These are phyloP conservation scores for Xylaria scruposa DNA, from an alignment of 495 filamentous ascomycete genomes.

Conservation along the genomic window DNA sequence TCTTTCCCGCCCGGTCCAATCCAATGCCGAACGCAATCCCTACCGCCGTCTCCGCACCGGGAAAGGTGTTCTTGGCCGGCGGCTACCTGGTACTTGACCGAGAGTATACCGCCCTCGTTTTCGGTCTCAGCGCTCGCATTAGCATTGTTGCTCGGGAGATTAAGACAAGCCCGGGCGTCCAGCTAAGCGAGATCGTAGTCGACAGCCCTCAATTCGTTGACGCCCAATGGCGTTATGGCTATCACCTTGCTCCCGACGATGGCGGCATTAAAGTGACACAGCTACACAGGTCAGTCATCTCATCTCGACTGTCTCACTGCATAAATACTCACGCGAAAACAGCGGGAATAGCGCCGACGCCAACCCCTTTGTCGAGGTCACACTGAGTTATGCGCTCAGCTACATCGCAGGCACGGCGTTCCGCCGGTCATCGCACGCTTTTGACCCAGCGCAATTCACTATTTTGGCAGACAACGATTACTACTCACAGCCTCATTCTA, in stretches of 20 bases:
- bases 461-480: constrained; percentile 96
- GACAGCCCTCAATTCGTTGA: constrained; percentile 88
- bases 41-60: constrained; percentile 83
- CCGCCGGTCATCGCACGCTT: constrained; percentile 57
- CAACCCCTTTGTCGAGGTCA: constrained; percentile 91
- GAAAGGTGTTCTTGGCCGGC: constrained; percentile 93
- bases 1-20: neutral
- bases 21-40: constrained; percentile 36
- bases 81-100: constrained; percentile 95
- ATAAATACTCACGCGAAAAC: constrained; percentile 20
- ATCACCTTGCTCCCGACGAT: constrained; percentile 67
- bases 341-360: constrained; percentile 44
- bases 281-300: constrained; percentile 68
- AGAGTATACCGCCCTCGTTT: constrained; percentile 85
- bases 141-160: constrained; percentile 79
- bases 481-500: constrained; percentile 74
- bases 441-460: constrained; percentile 75
- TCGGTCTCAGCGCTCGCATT: constrained; percentile 92
- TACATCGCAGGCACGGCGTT: constrained; percentile 70
- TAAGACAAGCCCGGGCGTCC: constrained; percentile 61
- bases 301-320: neutral
- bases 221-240: constrained; percentile 85
- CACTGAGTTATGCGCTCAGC: constrained; percentile 84
- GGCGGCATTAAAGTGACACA: constrained; percentile 82
- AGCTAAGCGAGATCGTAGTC: constrained; percentile 75